Conservation (phyloP, 176 grass and related monocot species). For the Triticum timopheevii region DNA sequence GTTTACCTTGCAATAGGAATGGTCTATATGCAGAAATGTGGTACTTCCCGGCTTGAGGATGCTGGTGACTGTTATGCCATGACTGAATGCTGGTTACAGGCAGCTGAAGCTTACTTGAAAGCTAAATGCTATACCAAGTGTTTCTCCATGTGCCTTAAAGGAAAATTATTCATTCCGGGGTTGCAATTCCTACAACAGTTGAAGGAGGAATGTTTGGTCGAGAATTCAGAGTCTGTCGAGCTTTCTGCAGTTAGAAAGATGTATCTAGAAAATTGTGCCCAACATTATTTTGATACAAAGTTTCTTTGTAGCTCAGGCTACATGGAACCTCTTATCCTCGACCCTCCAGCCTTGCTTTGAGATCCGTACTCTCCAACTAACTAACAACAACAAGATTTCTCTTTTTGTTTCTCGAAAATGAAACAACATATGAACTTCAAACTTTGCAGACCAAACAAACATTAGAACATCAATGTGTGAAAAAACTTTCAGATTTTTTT, state of each 20-base stretch:
- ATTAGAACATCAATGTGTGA: too few species aligned
- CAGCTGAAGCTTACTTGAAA: constrained; percentile 60
- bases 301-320: too few species aligned
- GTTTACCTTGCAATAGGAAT: constrained; percentile 39
- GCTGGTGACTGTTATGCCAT: constrained; percentile 56
- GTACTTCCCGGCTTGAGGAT: constrained; percentile 58
- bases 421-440: too few species aligned
- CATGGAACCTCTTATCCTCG: too few species aligned
- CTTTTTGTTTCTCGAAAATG: too few species aligned
- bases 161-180: constrained; percentile 44
- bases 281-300: neutral
- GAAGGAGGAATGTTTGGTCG: constrained; percentile 19
- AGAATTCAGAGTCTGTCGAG: neutral
- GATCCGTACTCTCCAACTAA: too few species aligned
- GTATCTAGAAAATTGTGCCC: constrained; percentile 52
- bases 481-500: too few species aligned
- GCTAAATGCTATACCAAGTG: constrained; percentile 57
- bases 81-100: constrained; percentile 45
- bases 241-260: constrained; percentile 11
- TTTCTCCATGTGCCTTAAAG: constrained; percentile 45
- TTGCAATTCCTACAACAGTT: constrained; percentile 43
- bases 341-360: too few species aligned
- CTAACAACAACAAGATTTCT: too few species aligned
- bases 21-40: constrained; percentile 62
- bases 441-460: too few species aligned